Base-by-base conservation (phyloP, 2,329 filamentous ascomycete species). In the Parastagonospora nodorum region DNA sequence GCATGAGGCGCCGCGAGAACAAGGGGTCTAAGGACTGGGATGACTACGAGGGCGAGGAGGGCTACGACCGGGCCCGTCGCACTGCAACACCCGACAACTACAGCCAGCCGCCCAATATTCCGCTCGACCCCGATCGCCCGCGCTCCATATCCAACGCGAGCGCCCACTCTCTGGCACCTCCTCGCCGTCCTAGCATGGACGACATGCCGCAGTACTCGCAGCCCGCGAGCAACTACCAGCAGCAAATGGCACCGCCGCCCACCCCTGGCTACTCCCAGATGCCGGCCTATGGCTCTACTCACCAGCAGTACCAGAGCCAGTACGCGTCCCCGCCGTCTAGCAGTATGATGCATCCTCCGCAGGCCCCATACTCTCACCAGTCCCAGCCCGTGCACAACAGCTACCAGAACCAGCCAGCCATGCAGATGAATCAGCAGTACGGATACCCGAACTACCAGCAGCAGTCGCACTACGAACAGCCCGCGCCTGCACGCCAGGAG, bases 1-100 rank as follows among this genome's bases (percentile, higher is more conserved):
- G 92, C 50, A 95, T 96, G 89, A 87, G 92, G 74, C 88, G 90
- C 68, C 86, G 91, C 32, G 89, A 91, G 53, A 83, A 83, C 54
- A 92, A 93, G 76, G 77, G 80, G 9, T 78, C 78, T 42, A 83
- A 85, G 59, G 85, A 88, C 16, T 88, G 87, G 68, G 86, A 90
- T n/a, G 82, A 67, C 15, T 87, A 84, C 53, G 81, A 84, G 10
- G 82, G 82, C 8, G 79, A 82, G n/a, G 73, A 72, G n/a, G 60
- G 73, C 6, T 80, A 79, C 55, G 74, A 77, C 12, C 77, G 77
- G 35, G 71, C 76, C 4, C 76, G 81, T 56, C 76, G 79, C 58
- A 82, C 77, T 42, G 72, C 77, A 5, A 82, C 80, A 2, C 80
- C 80, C 1, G 80, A 81, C 51, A 64, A 70, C 5, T 82, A 81